Conservation (phyloP, 164 flowering plant species). For the Berberis thunbergii region DNA sequence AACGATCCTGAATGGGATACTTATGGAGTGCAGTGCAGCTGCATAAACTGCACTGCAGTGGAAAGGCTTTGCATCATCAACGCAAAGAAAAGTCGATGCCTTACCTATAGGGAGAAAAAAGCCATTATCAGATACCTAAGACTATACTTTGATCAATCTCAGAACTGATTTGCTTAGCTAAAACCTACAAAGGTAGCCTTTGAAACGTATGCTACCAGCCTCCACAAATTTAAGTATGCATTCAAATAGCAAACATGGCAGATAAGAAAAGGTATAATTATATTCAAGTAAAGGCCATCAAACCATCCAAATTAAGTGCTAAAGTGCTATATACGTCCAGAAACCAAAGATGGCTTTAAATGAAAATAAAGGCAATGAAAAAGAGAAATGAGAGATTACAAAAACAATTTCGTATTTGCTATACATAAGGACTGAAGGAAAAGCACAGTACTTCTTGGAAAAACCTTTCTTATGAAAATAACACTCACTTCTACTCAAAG, state of each 20-base stretch:
- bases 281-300: too few species aligned
- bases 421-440: neutral
- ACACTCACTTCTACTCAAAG: conserved; percentile 54
- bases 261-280: neutral
- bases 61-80: conserved; percentile 63
- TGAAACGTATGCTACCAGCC: neutral
- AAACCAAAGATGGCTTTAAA: too few species aligned
- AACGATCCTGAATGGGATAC: conserved; percentile 73
- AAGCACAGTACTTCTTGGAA: conserved; percentile 2
- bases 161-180: neutral
- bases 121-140: neutral
- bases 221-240: neutral
- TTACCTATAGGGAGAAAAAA: conserved; percentile 32
- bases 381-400: too few species aligned
- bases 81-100: conserved; percentile 41
- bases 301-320: too few species aligned
- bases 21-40: conserved; percentile 75
- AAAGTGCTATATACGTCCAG: too few species aligned
- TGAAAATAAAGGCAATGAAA: too few species aligned
- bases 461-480: neutral
- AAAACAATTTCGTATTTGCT: neutral
- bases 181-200: neutral
- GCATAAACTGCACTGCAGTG: conserved; percentile 89
- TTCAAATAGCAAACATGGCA: neutral
- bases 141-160: neutral